These are phyloP conservation scores for Penicillium sp. DNA, from an alignment of 2,329 filamentous ascomycete species.

Conservation along the genomic window DNA sequence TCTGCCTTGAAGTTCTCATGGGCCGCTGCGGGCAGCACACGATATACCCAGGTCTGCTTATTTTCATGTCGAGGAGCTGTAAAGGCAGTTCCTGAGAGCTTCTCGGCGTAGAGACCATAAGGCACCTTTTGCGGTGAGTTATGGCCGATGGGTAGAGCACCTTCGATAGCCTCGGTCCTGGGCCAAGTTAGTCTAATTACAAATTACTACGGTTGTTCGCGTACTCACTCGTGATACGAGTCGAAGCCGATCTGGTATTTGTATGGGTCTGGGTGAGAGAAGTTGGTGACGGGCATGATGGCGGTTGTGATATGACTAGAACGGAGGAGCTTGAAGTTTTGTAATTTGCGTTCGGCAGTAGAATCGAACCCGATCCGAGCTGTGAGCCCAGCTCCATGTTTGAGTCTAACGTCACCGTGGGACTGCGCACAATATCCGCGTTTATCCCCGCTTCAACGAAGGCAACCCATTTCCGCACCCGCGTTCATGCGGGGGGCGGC, in stretches of 20 bases:
- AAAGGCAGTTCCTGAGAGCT: constrained; percentile 70
- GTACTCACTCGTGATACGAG: constrained; percentile 70
- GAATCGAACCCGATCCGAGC: neutral
- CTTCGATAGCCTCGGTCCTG: constrained; percentile 73
- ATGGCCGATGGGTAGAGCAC: constrained; percentile 69
- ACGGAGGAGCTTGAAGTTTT: constrained; percentile 8
- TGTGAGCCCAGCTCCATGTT: neutral
- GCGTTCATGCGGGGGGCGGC: constrained; percentile 20
- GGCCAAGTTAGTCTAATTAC: constrained; percentile 12
- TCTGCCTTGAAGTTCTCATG: constrained; percentile 52
- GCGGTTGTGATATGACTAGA: neutral
- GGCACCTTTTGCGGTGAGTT: constrained; percentile 82
- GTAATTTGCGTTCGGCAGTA: constrained; percentile 2
- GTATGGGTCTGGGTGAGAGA: constrained; percentile 66
- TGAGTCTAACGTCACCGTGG: constrained; percentile 1
- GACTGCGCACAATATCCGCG: constrained; percentile 2
- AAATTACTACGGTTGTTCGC: too few species aligned
- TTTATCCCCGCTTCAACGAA: constrained; percentile 8
- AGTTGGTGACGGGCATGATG: constrained; percentile 63
- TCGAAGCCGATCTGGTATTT: constrained; percentile 76
- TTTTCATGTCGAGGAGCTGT: constrained; percentile 68
- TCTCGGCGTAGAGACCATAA: constrained; percentile 78
- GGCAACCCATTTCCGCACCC: constrained; percentile 13
- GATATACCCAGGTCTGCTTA: constrained; percentile 70
- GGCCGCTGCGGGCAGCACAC: constrained; percentile 63